Conservation (phyloP, 305 asterid species). For the Lippia alba region DNA sequence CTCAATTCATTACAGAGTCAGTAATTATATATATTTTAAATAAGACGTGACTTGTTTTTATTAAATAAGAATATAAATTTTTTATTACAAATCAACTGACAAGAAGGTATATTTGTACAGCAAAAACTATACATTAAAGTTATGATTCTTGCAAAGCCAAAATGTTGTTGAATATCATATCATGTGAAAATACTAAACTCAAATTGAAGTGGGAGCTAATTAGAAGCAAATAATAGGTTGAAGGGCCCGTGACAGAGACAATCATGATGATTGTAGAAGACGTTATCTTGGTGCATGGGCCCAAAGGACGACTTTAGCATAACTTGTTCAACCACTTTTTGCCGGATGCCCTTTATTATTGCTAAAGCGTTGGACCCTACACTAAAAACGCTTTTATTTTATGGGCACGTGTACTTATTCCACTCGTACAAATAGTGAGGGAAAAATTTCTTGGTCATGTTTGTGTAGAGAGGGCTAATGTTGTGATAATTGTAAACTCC, state of each 20-base stretch:
- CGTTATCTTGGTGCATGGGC: slow-evolving; percentile 25
- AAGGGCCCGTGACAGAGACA: slow-evolving; percentile 15
- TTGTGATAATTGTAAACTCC: background rate
- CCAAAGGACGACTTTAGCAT: slow-evolving; percentile 35
- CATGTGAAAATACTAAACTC: too few relatives aligned
- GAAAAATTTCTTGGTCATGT: background rate
- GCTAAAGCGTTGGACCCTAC: slow-evolving; percentile 20
- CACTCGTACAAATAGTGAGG: slow-evolving; percentile 2
- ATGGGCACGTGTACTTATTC: slow-evolving; percentile 32
- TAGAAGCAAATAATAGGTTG: slow-evolving; percentile 12
- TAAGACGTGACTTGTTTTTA: too few relatives aligned
- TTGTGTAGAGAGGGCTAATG: background rate
- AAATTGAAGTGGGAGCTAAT: slow-evolving; percentile 1
- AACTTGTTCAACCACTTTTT: slow-evolving; percentile 37
- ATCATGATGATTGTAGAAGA: slow-evolving; percentile 24
- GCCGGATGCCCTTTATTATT: slow-evolving; percentile 35
- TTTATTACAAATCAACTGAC: too few relatives aligned
- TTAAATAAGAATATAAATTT: too few relatives aligned
- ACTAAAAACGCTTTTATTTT: slow-evolving; percentile 32
- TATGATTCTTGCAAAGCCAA: too few relatives aligned
- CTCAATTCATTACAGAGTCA: too few relatives aligned
- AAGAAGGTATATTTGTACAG: too few relatives aligned
- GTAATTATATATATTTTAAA: too few relatives aligned
- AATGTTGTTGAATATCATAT: too few relatives aligned
- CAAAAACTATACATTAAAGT: too few relatives aligned